phyloP scores from a whole-genome alignment of 108 stramenopile genomes.

The Cafeteria roenbergensis region DNA sequence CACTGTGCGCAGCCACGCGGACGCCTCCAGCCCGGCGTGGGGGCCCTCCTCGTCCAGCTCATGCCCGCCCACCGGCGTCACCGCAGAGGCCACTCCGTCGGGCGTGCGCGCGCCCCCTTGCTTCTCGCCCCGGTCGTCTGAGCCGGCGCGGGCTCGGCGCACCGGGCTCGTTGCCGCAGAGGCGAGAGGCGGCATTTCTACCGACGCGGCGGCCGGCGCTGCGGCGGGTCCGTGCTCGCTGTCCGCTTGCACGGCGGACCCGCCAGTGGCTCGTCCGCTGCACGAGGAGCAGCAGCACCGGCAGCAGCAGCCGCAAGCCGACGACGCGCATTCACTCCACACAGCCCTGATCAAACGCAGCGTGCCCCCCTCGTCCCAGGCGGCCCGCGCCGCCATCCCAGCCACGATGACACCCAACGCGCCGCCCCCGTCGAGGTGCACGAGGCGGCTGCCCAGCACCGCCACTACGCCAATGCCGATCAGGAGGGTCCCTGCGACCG shows the following conservation, averaged over 20 bases:
- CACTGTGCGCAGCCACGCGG: background rate
- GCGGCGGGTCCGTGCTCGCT: too few relatives aligned
- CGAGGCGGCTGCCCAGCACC: slow-evolving; percentile 16
- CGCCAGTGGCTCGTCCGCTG: background rate
- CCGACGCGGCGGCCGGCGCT: too few relatives aligned
- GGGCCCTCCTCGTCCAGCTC: too few relatives aligned
- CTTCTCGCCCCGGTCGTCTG: too few relatives aligned
- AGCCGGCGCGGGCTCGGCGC: too few relatives aligned
- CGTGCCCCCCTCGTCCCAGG: background rate
- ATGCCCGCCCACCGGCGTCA: too few relatives aligned
- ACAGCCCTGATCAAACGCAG: background rate
- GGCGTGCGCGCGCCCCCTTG: too few relatives aligned
- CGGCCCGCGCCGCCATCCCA: slow-evolving; percentile 1
- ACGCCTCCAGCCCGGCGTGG: too few relatives aligned
- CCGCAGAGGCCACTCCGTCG: too few relatives aligned
- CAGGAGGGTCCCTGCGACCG: slow-evolving; percentile 17
- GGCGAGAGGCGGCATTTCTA: too few relatives aligned
- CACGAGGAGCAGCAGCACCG: background rate
- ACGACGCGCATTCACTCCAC: background rate
- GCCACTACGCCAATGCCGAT: slow-evolving; percentile 12
- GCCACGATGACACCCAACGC: slow-evolving; percentile 23
- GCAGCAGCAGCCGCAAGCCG: background rate
- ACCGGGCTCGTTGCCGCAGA: too few relatives aligned
- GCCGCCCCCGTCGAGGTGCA: slow-evolving; percentile 24
- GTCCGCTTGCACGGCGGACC: background rate